Evolutionary conservation across 1,284 basidiomycete species (phyloP).

Genomic region (Malassezia obtusa): DNA sequence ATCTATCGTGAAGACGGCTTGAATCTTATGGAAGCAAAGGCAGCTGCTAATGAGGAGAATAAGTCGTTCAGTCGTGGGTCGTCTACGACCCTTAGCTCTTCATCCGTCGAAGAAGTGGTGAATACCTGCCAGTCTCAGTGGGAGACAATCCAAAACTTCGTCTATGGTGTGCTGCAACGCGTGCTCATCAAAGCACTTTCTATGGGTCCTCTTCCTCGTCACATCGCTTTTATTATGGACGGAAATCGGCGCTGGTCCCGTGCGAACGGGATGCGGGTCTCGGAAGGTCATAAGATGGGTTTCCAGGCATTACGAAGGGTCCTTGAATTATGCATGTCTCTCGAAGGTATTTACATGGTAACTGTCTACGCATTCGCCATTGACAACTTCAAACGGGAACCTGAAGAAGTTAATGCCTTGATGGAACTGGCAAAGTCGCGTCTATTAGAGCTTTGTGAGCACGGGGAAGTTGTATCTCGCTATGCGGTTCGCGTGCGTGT

Average conservation of each 20-base stretch:
- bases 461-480: slow-evolving; percentile 53
- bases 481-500: slow-evolving; percentile 79
- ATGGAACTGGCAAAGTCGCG: slow-evolving; percentile 77
- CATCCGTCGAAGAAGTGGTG: no score
- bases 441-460: slow-evolving; percentile 67
- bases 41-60: no score
- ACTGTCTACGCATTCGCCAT: slow-evolving; percentile 93
- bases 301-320: slow-evolving; percentile 66
- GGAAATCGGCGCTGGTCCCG: slow-evolving; percentile 88
- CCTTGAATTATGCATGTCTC: slow-evolving; percentile 38
- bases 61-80: no score
- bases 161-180: background rate
- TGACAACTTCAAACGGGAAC: slow-evolving; percentile 86
- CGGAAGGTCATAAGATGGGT: slow-evolving; percentile 70
- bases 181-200: background rate
- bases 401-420: slow-evolving; percentile 74
- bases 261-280: slow-evolving; percentile 24
- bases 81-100: no score
- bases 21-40: no score
- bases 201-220: slow-evolving; percentile 70
- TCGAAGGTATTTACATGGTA: slow-evolving; percentile 53
- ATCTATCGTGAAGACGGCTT: no score
- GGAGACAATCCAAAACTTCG: no score
- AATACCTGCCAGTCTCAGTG: no score
- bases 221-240: slow-evolving; percentile 96